Percentiles rank a stretch among this genome's conserved stretches.
These are phyloP conservation scores for Trichosporon faecale DNA, from an alignment of 1,284 basidiomycete species.

Conservation along the genomic window DNA sequence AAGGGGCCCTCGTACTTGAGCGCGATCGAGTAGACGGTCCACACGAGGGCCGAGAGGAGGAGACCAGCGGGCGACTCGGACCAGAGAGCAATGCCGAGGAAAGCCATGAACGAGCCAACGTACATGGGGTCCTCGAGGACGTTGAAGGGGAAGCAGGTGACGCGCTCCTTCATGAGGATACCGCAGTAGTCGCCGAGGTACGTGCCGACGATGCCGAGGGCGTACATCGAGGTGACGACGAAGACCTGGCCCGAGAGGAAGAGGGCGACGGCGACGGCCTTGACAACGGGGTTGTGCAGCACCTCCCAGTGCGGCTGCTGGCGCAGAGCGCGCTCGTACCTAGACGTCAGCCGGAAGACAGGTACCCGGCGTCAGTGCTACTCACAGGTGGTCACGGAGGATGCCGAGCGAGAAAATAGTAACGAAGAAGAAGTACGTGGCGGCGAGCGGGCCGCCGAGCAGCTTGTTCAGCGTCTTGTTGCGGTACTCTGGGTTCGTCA, in stretches of 20 bases:
- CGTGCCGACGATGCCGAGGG: slow-evolving; percentile 80
- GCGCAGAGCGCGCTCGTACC: slow-evolving; percentile 40
- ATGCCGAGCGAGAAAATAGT: slow-evolving; percentile 84
- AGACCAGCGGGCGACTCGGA: slow-evolving; percentile 77
- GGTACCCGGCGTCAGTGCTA: slow-evolving; percentile 25
- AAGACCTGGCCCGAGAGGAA: slow-evolving; percentile 73
- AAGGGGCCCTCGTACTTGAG: slow-evolving; percentile 70
- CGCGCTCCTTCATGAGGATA: slow-evolving; percentile 84
- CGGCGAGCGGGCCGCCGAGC: slow-evolving; percentile 68
- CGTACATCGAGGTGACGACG: slow-evolving; percentile 85
- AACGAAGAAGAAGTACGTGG: slow-evolving; percentile 88
- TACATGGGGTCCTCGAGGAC: slow-evolving; percentile 94
- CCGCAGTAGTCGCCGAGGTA: slow-evolving; percentile 98
- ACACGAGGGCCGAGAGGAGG: slow-evolving; percentile 70
- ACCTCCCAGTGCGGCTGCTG: slow-evolving; percentile 45
- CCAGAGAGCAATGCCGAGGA: slow-evolving; percentile 78
- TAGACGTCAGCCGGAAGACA: slow-evolving; percentile 18
- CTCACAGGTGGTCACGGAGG: slow-evolving; percentile 79
- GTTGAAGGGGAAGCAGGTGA: slow-evolving; percentile 89
- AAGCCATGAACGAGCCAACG: slow-evolving; percentile 82
- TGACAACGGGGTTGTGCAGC: slow-evolving; percentile 60
- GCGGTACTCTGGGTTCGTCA: slow-evolving; percentile 65
- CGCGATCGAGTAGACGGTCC: slow-evolving; percentile 76
- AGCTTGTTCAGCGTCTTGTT: slow-evolving; percentile 81
- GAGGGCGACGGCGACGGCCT: slow-evolving; percentile 62